These are phyloP conservation scores for Aureobasidium sp. DNA, from an alignment of 2,329 filamentous ascomycete genomes.

Conservation along the genomic window DNA sequence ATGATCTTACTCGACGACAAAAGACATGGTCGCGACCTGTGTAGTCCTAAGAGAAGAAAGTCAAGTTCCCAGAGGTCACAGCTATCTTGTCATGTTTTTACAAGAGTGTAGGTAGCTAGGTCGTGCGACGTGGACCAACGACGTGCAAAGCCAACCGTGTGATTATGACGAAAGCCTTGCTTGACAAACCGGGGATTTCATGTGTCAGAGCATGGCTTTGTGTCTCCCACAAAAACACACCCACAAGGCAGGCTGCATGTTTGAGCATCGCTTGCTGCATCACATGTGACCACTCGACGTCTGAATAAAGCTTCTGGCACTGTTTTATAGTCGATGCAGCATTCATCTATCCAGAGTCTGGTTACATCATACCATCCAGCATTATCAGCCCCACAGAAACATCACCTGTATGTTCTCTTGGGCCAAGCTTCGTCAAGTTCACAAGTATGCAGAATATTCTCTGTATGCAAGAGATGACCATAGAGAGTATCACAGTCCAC, in stretches of 20 bases:
- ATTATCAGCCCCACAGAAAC: neutral
- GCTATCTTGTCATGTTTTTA: neutral
- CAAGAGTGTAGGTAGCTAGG: neutral
- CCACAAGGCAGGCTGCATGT: neutral
- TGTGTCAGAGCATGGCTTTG: neutral
- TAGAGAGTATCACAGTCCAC: neutral
- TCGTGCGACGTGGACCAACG: constrained; percentile 10
- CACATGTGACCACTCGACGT: neutral
- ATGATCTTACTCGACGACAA: constrained; percentile 27
- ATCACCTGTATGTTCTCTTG: neutral
- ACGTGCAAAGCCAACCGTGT: neutral
- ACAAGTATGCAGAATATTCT: too few species aligned
- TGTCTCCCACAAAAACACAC: neutral
- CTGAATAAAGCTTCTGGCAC: neutral
- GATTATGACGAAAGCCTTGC: constrained; percentile 6
- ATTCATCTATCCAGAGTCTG: neutral
- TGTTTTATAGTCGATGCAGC: neutral
- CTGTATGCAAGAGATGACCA: neutral
- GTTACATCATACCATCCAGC: constrained; percentile 5
- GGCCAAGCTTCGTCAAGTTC: neutral
- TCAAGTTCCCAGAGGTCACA: neutral
- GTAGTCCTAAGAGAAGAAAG: neutral
- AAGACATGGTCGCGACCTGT: constrained; percentile 25
- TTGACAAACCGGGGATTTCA: neutral
- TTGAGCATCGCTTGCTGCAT: neutral